Evolutionary conservation across 2,329 filamentous ascomycete species (phyloP).

Genomic region (Trichoderma guizhouense): DNA sequence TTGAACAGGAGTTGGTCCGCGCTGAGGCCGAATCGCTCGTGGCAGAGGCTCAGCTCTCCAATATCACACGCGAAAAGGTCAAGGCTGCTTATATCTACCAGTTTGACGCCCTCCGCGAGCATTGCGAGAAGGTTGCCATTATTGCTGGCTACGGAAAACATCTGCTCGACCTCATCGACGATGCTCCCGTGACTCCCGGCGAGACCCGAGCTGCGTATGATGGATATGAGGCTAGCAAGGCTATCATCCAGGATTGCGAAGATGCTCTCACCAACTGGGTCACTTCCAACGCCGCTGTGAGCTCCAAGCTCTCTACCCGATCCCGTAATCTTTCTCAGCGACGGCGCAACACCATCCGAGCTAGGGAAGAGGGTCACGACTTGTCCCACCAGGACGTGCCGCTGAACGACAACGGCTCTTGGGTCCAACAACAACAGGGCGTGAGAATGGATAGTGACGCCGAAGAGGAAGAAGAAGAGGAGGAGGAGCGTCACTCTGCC

Average conservation of each 20-base stretch:
- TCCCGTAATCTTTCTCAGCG: slow-evolving; percentile 85
- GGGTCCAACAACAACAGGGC: slow-evolving; percentile 69
- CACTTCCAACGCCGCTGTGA: slow-evolving; percentile 81
- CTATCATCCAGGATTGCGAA: slow-evolving; percentile 98
- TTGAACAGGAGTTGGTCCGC: slow-evolving; percentile 97
- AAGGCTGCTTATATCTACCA: slow-evolving; percentile 98
- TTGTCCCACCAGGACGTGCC: slow-evolving; percentile 79
- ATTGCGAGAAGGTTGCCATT: slow-evolving; percentile 96
- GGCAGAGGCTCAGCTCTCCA: slow-evolving; percentile 95
- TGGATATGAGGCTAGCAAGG: slow-evolving; percentile 97
- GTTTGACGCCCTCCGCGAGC: slow-evolving; percentile 94
- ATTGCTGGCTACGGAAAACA: slow-evolving; percentile 98
- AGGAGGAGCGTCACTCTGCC: slow-evolving; percentile 48
- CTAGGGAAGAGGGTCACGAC: slow-evolving; percentile 69
- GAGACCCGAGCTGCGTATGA: slow-evolving; percentile 96
- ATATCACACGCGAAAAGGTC: slow-evolving; percentile 99
- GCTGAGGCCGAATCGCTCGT: slow-evolving; percentile 98
- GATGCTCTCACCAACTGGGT: slow-evolving; percentile 98
- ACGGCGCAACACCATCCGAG: slow-evolving; percentile 67
- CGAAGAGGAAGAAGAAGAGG: slow-evolving; percentile 55
- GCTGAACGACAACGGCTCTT: slow-evolving; percentile 74
- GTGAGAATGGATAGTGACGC: slow-evolving; percentile 63
- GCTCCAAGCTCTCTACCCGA: slow-evolving; percentile 80
- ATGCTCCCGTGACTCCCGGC: slow-evolving; percentile 93
- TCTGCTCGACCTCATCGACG: slow-evolving; percentile 92